Base-by-base conservation (phyloP, 331 rosid species). In the Malus hybrid region DNA sequence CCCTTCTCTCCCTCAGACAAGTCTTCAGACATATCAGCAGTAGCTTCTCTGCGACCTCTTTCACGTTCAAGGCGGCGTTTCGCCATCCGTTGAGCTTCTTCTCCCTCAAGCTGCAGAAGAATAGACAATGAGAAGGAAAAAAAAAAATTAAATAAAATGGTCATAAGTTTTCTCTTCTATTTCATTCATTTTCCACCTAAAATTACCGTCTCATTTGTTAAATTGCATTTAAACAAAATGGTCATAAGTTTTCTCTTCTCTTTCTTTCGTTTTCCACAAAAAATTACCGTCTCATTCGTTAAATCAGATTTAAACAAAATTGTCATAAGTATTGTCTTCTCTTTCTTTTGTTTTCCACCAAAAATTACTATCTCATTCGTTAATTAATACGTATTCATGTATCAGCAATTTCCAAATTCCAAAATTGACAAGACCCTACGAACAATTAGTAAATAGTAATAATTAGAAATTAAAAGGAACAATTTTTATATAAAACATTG, bases 11-110 rank as follows among this genome's bases (percentile, higher is more conserved):
- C 99, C 83, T 94, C 97, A 1, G 99, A 94, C 58, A 94, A 87
- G 83, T 92, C 99, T 85, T 94, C 99, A 3, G 99, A 94, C 97
- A 94, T 92, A 81, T 94, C 99, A 79, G 97, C 97, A 28, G 90
- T 84, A 65, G 97, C 99, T 79, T 94, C 99, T 74, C 97, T 87
- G 56, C 97, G 93, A 6, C 99, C 97, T 76, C 86, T 86, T 78
- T 94, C 99, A 4, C 97, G 89, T 74, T 94, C 99, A 16, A 90
- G 84, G 4, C 88, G 96, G 15, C 97, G 91, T 68, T 86, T 94
- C 12, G 87, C 86, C 72, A 79, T 70, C 79, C 99, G 89, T 30
- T 84, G 97, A 60, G 84, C 81, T 75, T 85, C 77, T 79, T 94
- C 95, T 75, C 81, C 96, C 90, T 94, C 97, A 24, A 87, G 88